Evolutionary conservation across 2,329 filamentous ascomycete genomes (phyloP).

Genomic region (Coleophoma crateriformis): DNA sequence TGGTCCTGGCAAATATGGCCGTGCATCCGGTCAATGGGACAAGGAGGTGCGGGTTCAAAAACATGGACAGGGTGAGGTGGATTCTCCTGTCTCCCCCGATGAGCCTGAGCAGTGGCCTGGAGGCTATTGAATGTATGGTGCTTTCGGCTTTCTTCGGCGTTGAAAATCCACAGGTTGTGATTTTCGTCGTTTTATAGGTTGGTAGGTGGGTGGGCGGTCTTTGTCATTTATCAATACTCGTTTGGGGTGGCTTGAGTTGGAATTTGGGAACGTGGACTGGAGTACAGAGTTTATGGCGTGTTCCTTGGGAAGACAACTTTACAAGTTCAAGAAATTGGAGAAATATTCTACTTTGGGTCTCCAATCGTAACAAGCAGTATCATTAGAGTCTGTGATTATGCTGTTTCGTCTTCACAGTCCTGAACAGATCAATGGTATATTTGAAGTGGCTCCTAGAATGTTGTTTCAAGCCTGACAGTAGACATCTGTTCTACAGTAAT

Average conservation of each 20-base stretch:
- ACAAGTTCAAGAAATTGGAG: neutral
- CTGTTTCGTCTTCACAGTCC: too few relatives aligned
- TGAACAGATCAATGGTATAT: neutral
- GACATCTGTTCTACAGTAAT: too few relatives aligned
- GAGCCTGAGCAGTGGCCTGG: constrained; percentile 16
- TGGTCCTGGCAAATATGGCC: neutral
- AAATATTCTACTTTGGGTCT: neutral
- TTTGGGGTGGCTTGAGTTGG: neutral
- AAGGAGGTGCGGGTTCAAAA: neutral
- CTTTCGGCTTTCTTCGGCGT: neutral
- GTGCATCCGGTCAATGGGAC: neutral
- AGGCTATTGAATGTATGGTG: constrained; percentile 7
- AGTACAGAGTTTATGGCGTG: neutral
- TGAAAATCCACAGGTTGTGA: too few relatives aligned
- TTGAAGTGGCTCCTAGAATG: too few relatives aligned
- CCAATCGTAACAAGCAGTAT: too few relatives aligned
- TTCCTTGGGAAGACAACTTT: neutral
- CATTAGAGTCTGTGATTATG: too few relatives aligned
- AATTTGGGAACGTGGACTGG: neutral
- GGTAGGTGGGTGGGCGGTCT: too few relatives aligned
- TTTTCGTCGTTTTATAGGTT: too few relatives aligned
- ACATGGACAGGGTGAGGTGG: neutral
- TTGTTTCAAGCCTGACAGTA: too few relatives aligned
- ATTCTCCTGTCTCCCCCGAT: too few relatives aligned
- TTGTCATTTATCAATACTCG: too few relatives aligned